Conservation (phyloP, 306 rosid genomes). For the cucumber (Cucumis sativus) region DNA sequence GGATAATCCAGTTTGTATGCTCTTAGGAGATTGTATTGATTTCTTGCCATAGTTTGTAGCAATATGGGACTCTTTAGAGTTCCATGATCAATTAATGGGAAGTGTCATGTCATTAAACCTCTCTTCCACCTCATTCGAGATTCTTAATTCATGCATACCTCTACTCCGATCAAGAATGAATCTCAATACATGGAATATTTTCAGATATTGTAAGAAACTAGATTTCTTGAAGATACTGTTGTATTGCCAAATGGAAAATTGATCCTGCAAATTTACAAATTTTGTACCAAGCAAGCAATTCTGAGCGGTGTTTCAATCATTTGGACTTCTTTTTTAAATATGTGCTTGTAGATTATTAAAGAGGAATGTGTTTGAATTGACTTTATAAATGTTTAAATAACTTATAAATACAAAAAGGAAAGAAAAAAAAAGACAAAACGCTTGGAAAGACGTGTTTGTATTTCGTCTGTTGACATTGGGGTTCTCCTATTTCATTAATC, state of each 20-base stretch:
- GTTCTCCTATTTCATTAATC: too few relatives aligned
- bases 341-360: background rate
- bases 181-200: background rate
- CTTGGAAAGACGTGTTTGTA: too few relatives aligned
- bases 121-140: background rate
- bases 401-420: too few relatives aligned
- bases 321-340: background rate
- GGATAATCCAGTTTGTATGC: background rate
- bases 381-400: too few relatives aligned
- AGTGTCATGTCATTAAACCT: background rate
- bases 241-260: conserved; percentile 4
- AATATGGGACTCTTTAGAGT: background rate
- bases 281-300: background rate
- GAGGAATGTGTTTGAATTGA: too few relatives aligned
- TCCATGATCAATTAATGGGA: background rate
- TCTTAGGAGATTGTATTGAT: background rate
- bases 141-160: background rate
- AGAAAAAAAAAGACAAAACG: too few relatives aligned
- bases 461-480: too few relatives aligned
- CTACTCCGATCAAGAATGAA: background rate
- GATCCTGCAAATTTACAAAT: background rate
- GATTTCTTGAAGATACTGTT: background rate
- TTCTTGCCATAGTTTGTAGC: background rate
- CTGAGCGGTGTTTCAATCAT: too few relatives aligned
- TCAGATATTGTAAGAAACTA: background rate